Evolutionary conservation across 2,329 filamentous ascomycete genomes (phyloP), one percentile per base, ranked within the genome.

Genomic region (Falciphora oryzae): DNA sequence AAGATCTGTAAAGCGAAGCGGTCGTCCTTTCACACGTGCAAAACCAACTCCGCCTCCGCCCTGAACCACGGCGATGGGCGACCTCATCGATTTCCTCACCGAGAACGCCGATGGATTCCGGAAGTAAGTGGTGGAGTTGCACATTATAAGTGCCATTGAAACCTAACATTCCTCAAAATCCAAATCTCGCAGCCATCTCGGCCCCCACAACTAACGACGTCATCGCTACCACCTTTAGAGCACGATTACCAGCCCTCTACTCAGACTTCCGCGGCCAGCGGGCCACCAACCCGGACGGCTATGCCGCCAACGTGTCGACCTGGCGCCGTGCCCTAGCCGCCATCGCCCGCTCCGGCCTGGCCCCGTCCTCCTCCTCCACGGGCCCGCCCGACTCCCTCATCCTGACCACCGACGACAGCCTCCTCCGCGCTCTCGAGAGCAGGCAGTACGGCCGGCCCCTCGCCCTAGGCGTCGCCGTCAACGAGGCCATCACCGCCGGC

Each of bases 361-460:
- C 74, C 29, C 73, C 74, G n/a, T 66, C 70, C 27, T 64, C 64
- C 50, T 62, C 67, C 16, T 65, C 70, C 31, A 18, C 35, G 5
- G 72, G 78, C 0, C 74, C 73, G 6, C 75, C 79, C 2, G 81
- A 81, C 65, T 77, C 81, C 25, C 75, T 89, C 16, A 75, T 85
- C 35, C 75, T 89, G 32, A 77, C 78, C 10, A 76, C 85, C 53
- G 82, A 85, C 70, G 85, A 90, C 50, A 81, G 85, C 35, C 82
- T 99, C 1, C 78, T 90, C 28, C 83, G 85, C 29, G 86, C 87
- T 50, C 80, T 99, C 63, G 89, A 93, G 69, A 90, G 83, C 61
- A 87, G 87, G 59, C 88, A 94, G 70, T 93, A 87, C 75, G 95
- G 95, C 2, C 85, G 88, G 59, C 95, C 95, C 1, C 82, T 94